Conservation (phyloP, 345 rosid species). For the Aquilaria yunnanensis region DNA sequence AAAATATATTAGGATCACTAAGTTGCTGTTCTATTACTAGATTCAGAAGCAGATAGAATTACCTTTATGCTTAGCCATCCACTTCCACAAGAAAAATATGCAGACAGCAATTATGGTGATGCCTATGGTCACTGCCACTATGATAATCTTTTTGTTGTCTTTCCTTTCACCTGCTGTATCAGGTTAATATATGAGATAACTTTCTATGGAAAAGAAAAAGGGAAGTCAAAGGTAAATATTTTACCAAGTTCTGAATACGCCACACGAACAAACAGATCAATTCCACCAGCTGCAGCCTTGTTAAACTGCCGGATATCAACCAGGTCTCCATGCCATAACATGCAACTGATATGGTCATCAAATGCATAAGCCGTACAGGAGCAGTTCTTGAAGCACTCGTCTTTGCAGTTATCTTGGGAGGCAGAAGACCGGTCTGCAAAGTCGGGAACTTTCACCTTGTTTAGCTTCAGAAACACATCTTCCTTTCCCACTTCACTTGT, state of each 20-base stretch:
- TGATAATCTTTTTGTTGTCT: background rate
- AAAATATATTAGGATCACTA: too few relatives aligned
- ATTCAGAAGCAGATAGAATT: background rate
- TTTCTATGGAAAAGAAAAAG: background rate
- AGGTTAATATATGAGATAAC: background rate
- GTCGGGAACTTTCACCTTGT: conserved; percentile 37
- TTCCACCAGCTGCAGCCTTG: conserved; percentile 16
- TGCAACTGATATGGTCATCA: conserved; percentile 32
- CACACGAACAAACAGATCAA: conserved; percentile 35
- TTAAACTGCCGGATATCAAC: conserved; percentile 28
- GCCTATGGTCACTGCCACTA: conserved; percentile 3
- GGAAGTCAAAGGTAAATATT: background rate
- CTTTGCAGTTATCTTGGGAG: conserved; percentile 23
- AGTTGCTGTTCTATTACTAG: too few relatives aligned
- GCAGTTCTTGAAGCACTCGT: conserved; percentile 36
- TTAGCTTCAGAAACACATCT: conserved; percentile 38
- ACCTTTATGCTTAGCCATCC: conserved; percentile 19
- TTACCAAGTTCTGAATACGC: conserved; percentile 29
- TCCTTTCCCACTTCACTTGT: conserved; percentile 19
- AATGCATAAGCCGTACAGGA: conserved; percentile 48
- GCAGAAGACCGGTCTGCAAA: conserved; percentile 15
- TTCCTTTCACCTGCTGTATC: conserved; percentile 1
- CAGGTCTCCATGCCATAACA: conserved; percentile 37
- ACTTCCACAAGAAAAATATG: conserved; percentile 3
- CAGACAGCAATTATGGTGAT: conserved; percentile 2